Base-by-base conservation (phyloP, 352 stramenopile genomes). In the Globisporangium orthogonon region DNA sequence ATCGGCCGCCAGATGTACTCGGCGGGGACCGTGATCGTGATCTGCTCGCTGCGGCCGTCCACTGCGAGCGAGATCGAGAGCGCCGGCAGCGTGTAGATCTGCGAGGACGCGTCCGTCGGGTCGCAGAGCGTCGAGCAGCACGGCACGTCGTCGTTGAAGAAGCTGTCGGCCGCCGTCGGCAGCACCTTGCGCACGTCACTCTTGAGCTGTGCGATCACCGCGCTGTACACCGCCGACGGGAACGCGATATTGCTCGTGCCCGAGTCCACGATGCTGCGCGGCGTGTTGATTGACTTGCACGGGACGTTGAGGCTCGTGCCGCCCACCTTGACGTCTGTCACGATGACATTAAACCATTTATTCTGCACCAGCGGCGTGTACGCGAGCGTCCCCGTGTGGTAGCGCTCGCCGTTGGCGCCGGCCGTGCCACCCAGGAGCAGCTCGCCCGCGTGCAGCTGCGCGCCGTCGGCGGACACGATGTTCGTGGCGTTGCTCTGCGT, bases 1-100 rank as follows among this genome's bases (percentile, higher is more conserved):
- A 94, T 69, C n/a, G 83, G 83, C 1, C 83, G 79, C 83, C 83
- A 94, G 65, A 91, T 87, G 59, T 91, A 91, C 71, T 89, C 72
- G 7, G 81, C 74, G 28, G 83, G 81, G 56, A 94, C 83, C 29
- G 76, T 77, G 23, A 94, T 52, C 4, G 78, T 91, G 63, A 94
- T 78, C 55, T 87, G 74, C 61, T 91, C 60, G 0, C 62, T 71
- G 3, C 66, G 70, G 50, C 47, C 68, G 30, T 83, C 67, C 0
- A 86, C 60, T 7, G 83, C 83, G 2, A 93, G 62, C 31, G 81
- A 82, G 43, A 93, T 69, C 2, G 72, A 74, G 30, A 93, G 56
- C 18, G 75, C 65, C 18, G 83, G 83, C 4, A 93, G 50, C n/a
- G 58, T 69, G 47, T 88, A 84, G 23, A 93, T 75, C 48, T 67